Evolutionary conservation across 106 monocot genomes (phyloP), one percentile per base, ranked within the genome.

Genomic region (Dendrobium catenatum): DNA sequence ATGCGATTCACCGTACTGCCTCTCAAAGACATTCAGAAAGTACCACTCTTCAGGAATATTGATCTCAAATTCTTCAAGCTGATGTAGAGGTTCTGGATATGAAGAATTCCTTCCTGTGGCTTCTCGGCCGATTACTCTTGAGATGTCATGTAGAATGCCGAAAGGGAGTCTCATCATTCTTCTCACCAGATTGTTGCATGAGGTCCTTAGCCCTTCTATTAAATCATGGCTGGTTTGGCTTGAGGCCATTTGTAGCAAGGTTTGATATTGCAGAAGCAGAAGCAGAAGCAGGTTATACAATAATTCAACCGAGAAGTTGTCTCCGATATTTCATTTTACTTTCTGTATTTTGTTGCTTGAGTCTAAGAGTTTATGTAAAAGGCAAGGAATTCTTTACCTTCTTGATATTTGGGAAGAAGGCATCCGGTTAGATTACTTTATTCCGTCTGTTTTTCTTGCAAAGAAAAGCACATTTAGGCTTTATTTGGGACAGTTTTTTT

Each of bases 71-170:
- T 86, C 77, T 29, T 75, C 78, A 15, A 27, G 42, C 17, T 46
- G 44, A 11, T 46, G 27, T 9, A 4, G 37, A 47, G 47, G 68
- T 1, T 54, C 73, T n/a, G 22, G 6, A 22, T 22, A 61, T 61
- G 61, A 61, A 61, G 61, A 10, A 61, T 61, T 61, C n/a, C 19
- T 61, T 18, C 20, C 47, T 43, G 43, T 49, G 4, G 31, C 31
- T 17, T 29, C 73, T 47, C 33, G 56, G 68, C 80, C 68, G 20
- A 81, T 44, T 31, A 68, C 54, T 79, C 81, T 81, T 54, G 84
- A 81, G 20, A 87, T 42, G 9, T 73, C 79, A 48, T 87, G 84
- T 7, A 82, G 26, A 9, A 84, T 79, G 56, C 8, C 68, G n/a
- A 72, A 40, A 61, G 82, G 81, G 43, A 88, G 79, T 47, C 84